Percentiles rank a stretch among this genome's conserved stretches.
These are phyloP conservation scores for Pseudogymnoascus sp. DNA, from an alignment of 2,329 filamentous ascomycete genomes.

Conservation along the genomic window DNA sequence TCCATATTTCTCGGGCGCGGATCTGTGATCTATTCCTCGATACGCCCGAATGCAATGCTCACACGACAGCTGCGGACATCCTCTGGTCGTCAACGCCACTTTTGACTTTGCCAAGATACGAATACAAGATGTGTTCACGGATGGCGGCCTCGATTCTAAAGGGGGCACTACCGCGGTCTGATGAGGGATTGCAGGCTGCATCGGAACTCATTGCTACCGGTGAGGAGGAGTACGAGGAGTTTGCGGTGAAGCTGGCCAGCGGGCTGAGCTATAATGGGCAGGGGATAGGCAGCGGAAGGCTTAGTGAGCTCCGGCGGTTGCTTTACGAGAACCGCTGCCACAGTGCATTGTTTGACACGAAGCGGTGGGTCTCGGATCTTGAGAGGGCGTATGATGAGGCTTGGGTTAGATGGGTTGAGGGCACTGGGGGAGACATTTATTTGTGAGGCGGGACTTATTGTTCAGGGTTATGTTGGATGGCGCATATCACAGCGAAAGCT, in stretches of 20 bases:
- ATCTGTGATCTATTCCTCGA: conserved; percentile 94
- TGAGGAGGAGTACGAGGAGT: conserved; percentile 78
- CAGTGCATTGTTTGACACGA: conserved; percentile 85
- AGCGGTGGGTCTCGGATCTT: conserved; percentile 81
- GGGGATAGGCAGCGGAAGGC: conserved; percentile 55
- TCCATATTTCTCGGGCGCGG: conserved; percentile 85
- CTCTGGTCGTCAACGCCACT: conserved; percentile 94
- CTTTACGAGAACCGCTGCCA: conserved; percentile 78
- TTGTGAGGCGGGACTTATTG: conserved; percentile 36
- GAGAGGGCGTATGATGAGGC: conserved; percentile 83
- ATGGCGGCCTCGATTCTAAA: conserved; percentile 94
- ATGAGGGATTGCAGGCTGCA: conserved; percentile 60
- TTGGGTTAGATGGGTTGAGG: conserved; percentile 80
- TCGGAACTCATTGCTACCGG: conserved; percentile 67
- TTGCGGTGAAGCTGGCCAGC: conserved; percentile 60
- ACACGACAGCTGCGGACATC: conserved; percentile 93
- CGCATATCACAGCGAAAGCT: conserved; percentile 1
- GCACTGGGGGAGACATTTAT: conserved; percentile 89
- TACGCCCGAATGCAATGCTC: conserved; percentile 95
- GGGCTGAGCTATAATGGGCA: conserved; percentile 54
- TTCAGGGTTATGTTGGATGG: not conserved
- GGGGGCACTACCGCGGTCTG: conserved; percentile 70
- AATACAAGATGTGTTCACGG: conserved; percentile 97
- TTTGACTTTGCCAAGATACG: conserved; percentile 80
- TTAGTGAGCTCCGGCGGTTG: conserved; percentile 71